Conservation (phyloP, 75 land plant species). For the Picea glauca region DNA sequence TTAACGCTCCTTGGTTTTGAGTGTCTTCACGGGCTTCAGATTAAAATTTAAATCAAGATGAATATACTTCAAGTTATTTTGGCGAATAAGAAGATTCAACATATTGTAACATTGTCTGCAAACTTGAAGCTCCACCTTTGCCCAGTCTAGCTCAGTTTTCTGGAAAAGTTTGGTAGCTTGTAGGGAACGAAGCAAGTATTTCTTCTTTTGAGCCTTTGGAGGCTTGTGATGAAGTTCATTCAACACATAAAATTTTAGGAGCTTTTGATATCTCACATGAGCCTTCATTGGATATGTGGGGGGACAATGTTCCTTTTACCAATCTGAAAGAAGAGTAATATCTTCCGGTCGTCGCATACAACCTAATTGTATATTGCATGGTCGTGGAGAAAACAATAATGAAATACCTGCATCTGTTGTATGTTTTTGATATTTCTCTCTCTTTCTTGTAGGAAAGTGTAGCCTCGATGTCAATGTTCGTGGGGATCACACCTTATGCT, state of each 20-base stretch:
- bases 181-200: slow-evolving; percentile 36
- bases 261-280: slow-evolving; percentile 90
- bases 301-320: slow-evolving; percentile 19
- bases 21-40: slow-evolving; percentile 42
- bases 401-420: too few species aligned
- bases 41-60: slow-evolving; percentile 50
- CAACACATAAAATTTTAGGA: slow-evolving; percentile 87
- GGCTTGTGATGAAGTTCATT: slow-evolving; percentile 80
- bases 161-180: slow-evolving; percentile 47
- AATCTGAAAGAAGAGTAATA: too few species aligned
- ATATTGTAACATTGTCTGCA: slow-evolving; percentile 46
- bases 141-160: slow-evolving; percentile 46
- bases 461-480: too few species aligned
- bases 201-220: slow-evolving; percentile 47
- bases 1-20: slow-evolving; percentile 43
- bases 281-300: slow-evolving; percentile 97
- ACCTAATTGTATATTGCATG: too few species aligned
- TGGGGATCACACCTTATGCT: too few species aligned
- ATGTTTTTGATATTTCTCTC: too few species aligned
- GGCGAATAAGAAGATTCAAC: slow-evolving; percentile 45
- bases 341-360: too few species aligned
- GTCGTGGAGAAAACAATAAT: too few species aligned
- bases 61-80: slow-evolving; percentile 45
- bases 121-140: slow-evolving; percentile 43
- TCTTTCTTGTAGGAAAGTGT: too few species aligned